Conservation (phyloP, 345 rosid genomes). For the Acer yangbiense region DNA sequence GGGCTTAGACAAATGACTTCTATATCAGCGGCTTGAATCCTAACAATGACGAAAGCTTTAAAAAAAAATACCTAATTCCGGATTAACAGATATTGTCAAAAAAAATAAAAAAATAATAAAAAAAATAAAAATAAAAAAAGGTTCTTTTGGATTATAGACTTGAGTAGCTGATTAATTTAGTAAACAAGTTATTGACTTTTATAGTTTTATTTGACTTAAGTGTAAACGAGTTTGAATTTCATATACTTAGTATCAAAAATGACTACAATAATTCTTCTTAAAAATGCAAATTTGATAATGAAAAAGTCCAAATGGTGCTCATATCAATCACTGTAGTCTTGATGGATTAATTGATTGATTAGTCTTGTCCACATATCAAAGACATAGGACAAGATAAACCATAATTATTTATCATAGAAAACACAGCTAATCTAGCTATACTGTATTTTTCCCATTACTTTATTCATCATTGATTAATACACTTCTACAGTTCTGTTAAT, state of each 20-base stretch:
- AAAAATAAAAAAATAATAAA: too few species aligned
- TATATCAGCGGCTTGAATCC: too few species aligned
- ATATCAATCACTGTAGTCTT: not conserved
- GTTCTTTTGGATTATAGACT: too few species aligned
- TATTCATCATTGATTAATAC: not conserved
- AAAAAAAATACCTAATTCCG: too few species aligned
- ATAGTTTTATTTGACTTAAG: too few species aligned
- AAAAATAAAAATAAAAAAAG: too few species aligned
- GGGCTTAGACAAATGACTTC: too few species aligned
- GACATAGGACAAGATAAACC: not conserved
- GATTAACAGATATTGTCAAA: too few species aligned
- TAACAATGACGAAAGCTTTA: too few species aligned
- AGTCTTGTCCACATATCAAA: constrained; percentile 4
- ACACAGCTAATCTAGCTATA: not conserved
- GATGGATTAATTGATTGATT: not conserved
- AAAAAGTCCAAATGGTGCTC: constrained; percentile 1
- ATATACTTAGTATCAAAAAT: not conserved
- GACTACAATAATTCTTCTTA: too few species aligned
- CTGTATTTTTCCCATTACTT: not conserved
- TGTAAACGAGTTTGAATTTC: not conserved
- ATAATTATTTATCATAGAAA: not conserved
- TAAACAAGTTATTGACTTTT: too few species aligned
- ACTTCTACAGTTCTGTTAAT: not conserved
- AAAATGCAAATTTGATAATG: not conserved
- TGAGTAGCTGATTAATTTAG: too few species aligned